These are phyloP conservation scores for Corinectria fuckeliana DNA, from an alignment of 2,329 filamentous ascomycete species.

Conservation along the genomic window DNA sequence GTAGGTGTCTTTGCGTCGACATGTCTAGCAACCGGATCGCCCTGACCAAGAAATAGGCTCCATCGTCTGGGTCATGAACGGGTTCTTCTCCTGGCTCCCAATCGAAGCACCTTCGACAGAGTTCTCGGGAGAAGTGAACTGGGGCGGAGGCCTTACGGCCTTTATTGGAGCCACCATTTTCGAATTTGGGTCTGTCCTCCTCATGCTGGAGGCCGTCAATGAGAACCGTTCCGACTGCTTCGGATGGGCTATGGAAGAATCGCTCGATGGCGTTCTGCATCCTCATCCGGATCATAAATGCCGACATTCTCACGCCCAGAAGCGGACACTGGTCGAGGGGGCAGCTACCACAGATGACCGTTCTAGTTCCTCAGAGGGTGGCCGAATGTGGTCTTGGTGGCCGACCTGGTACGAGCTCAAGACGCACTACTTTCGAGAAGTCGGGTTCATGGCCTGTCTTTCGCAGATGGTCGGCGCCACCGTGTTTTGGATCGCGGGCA, in stretches of 20 bases:
- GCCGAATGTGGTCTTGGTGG: conserved; percentile 62
- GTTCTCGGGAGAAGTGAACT: conserved; percentile 59
- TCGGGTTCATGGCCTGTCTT: conserved; percentile 67
- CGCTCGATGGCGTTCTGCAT: conserved; percentile 24
- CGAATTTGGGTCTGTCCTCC: conserved; percentile 66
- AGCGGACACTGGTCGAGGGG: conserved; percentile 27
- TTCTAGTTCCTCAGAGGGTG: neutral
- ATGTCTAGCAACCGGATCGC: neutral
- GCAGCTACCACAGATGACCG: neutral
- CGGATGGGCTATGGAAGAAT: conserved; percentile 67
- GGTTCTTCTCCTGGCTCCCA: conserved; percentile 70
- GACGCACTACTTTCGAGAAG: conserved; percentile 59
- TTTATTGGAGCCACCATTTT: conserved; percentile 74
- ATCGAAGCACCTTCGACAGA: conserved; percentile 57
- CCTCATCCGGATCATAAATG: conserved; percentile 27
- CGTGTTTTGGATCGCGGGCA: conserved; percentile 69
- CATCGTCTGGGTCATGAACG: conserved; percentile 63
- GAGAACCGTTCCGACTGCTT: conserved; percentile 70
- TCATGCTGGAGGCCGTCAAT: conserved; percentile 74
- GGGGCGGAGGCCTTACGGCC: conserved; percentile 66
- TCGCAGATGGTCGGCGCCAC: conserved; percentile 64
- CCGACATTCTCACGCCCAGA: conserved; percentile 38
- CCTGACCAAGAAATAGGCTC: conserved; percentile 42
- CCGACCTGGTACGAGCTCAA: conserved; percentile 62
- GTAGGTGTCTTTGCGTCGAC: conserved; percentile 22